A percentile compares a stretch with the other conserved stretches of the same genome.
phyloP scores from a whole-genome alignment of 176 grass and related monocot genomes.

The Zizania latifolia region DNA sequence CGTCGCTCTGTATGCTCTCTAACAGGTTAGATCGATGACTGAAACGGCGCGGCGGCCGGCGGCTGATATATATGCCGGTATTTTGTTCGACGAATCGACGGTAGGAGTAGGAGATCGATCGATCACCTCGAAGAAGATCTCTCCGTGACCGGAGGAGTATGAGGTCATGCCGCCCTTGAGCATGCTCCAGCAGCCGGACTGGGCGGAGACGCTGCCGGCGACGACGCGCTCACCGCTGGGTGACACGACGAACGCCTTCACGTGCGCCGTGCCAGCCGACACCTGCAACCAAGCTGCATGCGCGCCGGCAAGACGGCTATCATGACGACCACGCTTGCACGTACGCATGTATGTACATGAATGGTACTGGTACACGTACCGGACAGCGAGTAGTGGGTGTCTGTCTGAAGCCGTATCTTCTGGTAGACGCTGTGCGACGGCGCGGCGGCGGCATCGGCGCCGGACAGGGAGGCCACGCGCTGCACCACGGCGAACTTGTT shows the following conservation, averaged over 20 bases:
- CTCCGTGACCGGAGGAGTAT: conserved; percentile 36
- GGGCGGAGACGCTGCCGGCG: conserved; percentile 31
- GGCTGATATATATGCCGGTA: too few species aligned
- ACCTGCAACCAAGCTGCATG: conserved; percentile 61
- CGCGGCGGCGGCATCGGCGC: neutral
- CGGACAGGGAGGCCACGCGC: conserved; percentile 6
- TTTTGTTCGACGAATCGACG: neutral
- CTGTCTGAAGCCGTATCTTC: conserved; percentile 41
- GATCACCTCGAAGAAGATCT: conserved; percentile 65
- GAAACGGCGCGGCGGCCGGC: neutral
- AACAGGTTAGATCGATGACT: neutral
- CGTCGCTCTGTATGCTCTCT: conserved; percentile 51
- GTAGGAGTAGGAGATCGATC: too few species aligned
- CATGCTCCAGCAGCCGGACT: conserved; percentile 74
- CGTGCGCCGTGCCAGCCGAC: conserved; percentile 26
- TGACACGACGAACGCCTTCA: conserved; percentile 45
- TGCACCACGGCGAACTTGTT: conserved; percentile 44
- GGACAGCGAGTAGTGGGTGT: conserved; percentile 60
- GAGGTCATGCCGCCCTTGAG: conserved; percentile 80
- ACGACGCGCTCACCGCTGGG: conserved; percentile 15
- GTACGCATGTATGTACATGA: neutral
- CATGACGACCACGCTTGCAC: neutral
- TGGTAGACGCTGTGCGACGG: conserved; percentile 57
- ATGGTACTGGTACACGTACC: conserved; percentile 17
- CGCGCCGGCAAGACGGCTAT: too few species aligned